These are phyloP conservation scores for Solanum paucissectum DNA, from an alignment of 257 asterid genomes.

Conservation along the genomic window DNA sequence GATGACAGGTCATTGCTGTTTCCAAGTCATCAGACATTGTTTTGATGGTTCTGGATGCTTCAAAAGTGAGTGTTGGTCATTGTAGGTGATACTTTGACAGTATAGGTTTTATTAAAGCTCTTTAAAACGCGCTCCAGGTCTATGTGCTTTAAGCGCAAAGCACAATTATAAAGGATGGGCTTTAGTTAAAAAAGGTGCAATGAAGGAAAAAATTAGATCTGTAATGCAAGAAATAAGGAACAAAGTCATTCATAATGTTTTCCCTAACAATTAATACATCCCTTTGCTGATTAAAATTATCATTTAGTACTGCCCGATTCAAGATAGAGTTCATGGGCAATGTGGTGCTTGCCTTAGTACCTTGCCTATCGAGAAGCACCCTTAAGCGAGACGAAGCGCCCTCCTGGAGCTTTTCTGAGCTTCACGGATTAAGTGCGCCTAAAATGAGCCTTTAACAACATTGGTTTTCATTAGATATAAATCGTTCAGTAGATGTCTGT, in stretches of 20 bases:
- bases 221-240: neutral
- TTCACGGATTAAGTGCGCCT: neutral
- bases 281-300: neutral
- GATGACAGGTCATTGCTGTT: constrained; percentile 82
- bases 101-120: neutral
- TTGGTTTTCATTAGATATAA: neutral
- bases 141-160: neutral
- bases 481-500: neutral
- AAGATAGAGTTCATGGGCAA: neutral
- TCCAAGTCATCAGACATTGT: constrained; percentile 95
- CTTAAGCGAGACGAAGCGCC: neutral
- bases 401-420: neutral
- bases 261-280: neutral
- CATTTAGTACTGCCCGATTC: neutral
- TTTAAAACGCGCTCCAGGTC: neutral
- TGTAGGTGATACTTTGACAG: neutral
- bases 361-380: neutral
- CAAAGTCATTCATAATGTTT: neutral
- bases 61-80: constrained; percentile 40
- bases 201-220: neutral
- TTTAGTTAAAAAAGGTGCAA: neutral
- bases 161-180: neutral
- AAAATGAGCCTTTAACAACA: neutral
- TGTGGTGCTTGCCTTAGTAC: neutral
- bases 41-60: constrained; percentile 70